A percentile compares a stretch with the other conserved stretches of the same genome.
Conservation (phyloP, 495 filamentous ascomycete species). For the Neurospora sp. region DNA sequence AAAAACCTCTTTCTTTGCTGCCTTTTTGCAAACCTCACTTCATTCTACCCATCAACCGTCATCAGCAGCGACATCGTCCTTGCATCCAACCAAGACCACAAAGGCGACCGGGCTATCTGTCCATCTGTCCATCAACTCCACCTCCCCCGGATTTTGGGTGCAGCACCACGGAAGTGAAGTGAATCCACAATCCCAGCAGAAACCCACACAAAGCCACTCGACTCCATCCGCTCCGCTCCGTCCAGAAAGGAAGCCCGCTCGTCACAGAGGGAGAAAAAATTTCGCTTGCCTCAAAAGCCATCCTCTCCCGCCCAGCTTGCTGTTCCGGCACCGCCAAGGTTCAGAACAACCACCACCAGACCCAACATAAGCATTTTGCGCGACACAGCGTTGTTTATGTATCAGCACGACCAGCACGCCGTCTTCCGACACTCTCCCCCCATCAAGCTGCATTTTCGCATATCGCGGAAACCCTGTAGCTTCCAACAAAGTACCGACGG, state of each 20-base stretch:
- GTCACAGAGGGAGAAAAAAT: not conserved
- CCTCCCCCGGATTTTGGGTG: not conserved
- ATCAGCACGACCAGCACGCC: constrained; percentile 45
- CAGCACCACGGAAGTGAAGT: not conserved
- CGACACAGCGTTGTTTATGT: constrained; percentile 45
- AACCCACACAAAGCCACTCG: not conserved
- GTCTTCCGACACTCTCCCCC: constrained; percentile 69
- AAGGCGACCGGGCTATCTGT: not conserved
- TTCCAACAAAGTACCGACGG: constrained; percentile 75
- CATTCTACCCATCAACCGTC: not conserved
- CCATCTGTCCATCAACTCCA: not conserved
- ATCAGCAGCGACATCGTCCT: not conserved
- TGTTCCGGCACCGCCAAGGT: not conserved
- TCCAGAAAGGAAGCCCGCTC: not conserved
- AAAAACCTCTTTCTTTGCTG: not conserved
- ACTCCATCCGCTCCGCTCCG: not conserved
- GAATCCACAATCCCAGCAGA: not conserved
- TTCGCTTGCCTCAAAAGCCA: not conserved
- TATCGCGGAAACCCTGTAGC: constrained; percentile 80
- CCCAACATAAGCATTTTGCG: constrained; percentile 28
- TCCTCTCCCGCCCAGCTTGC: not conserved
- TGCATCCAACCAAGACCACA: not conserved
- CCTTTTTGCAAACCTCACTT: not conserved
- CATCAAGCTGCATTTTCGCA: constrained; percentile 92
- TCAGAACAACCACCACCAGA: constrained; percentile 18